Percentiles rank a stretch among this genome's conserved stretches.
These are phyloP conservation scores for Exophiala lecanii-corni DNA, from an alignment of 2,329 filamentous ascomycete genomes.

Conservation along the genomic window DNA sequence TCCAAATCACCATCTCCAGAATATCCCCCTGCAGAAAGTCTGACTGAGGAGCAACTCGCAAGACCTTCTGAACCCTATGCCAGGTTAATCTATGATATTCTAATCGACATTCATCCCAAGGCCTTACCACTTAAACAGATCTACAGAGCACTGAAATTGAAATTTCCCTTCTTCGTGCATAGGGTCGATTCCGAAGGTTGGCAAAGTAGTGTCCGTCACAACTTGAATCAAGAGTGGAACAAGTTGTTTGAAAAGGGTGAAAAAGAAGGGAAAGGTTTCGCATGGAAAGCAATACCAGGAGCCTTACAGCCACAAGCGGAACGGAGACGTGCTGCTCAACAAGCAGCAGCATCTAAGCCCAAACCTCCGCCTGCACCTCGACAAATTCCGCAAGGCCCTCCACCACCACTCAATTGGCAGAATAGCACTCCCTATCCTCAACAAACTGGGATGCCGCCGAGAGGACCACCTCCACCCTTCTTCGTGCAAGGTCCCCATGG, in stretches of 20 bases:
- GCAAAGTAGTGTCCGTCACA: conserved; percentile 64
- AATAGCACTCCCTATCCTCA: conserved; percentile 22
- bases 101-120: conserved; percentile 45
- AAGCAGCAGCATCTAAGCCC: conserved; percentile 20
- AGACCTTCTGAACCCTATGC: conserved; percentile 61
- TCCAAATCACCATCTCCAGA: conserved; percentile 57
- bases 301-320: conserved; percentile 23
- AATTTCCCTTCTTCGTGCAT: conserved; percentile 58
- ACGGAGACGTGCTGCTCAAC: conserved; percentile 21
- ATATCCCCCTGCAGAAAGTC: conserved; percentile 54
- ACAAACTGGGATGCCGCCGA: conserved; percentile 20
- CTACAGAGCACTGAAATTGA: conserved; percentile 59
- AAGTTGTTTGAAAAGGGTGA: conserved; percentile 56
- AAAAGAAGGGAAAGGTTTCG: conserved; percentile 58
- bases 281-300: conserved; percentile 57
- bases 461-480: conserved; percentile 18
- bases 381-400: conserved; percentile 16
- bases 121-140: conserved; percentile 63
- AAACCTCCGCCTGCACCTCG: conserved; percentile 21
- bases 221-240: conserved; percentile 54
- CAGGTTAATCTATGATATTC: conserved; percentile 59
- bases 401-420: conserved; percentile 21
- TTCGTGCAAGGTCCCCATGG: conserved; percentile 20
- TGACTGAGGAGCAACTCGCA: conserved; percentile 59
- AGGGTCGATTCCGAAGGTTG: conserved; percentile 61